phyloP scores from a whole-genome alignment of 1,139 yeast species.

The Kluyveromyces sp. region DNA sequence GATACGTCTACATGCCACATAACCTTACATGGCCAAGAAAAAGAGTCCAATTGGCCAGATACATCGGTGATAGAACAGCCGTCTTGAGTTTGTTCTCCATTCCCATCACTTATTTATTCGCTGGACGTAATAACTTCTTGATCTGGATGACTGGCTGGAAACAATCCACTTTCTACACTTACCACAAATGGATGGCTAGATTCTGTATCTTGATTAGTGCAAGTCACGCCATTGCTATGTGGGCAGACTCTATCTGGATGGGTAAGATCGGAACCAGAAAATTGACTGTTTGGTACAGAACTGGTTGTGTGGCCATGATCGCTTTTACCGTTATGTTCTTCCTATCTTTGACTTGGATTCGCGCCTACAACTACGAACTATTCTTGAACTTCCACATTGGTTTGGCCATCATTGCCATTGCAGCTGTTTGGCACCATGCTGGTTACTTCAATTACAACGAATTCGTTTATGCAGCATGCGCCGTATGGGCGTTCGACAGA shows the following conservation, averaged over 20 bases:
- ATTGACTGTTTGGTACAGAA: conserved; percentile 32
- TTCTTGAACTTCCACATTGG: conserved; percentile 53
- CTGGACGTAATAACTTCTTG: conserved; percentile 61
- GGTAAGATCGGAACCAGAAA: conserved; percentile 36
- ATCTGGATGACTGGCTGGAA: conserved; percentile 63
- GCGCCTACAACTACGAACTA: conserved; percentile 53
- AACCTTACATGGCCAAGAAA: conserved; percentile 35
- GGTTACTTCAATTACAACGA: conserved; percentile 36
- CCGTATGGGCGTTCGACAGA: conserved; percentile 60
- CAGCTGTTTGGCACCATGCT: conserved; percentile 54
- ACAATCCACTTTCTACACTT: conserved; percentile 49
- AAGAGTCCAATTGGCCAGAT: conserved; percentile 43
- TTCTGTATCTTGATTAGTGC: conserved; percentile 14
- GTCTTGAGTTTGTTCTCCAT: conserved; percentile 39
- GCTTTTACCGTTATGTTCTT: conserved; percentile 38
- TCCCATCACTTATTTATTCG: conserved; percentile 48
- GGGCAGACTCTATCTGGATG: conserved; percentile 18
- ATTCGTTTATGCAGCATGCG: conserved; percentile 46
- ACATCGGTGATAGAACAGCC: conserved; percentile 55
- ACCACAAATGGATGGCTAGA: conserved; percentile 65
- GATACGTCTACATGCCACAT: conserved; percentile 37
- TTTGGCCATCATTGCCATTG: conserved; percentile 47
- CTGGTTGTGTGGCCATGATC: conserved; percentile 50
- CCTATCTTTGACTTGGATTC: conserved; percentile 37
- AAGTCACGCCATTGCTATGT: conserved; percentile 26